Evolutionary conservation across 768 basidiomycete genomes (phyloP).

Genomic region (Pisolithus albus): DNA sequence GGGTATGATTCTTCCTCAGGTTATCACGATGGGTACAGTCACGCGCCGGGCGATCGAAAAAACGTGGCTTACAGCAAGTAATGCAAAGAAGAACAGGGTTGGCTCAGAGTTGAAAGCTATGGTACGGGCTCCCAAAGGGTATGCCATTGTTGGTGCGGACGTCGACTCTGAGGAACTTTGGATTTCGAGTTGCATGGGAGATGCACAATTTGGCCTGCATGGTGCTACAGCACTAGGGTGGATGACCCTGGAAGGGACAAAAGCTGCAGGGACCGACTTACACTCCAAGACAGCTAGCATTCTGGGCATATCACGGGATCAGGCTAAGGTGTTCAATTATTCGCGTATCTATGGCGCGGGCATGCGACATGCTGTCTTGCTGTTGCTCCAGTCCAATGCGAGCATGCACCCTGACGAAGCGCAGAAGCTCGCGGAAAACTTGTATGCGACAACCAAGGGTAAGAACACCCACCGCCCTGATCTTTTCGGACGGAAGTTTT

Average conservation of each 20-base stretch:
- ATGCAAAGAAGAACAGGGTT: conserved; percentile 96
- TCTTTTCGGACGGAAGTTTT: conserved; percentile 78
- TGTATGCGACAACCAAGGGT: conserved; percentile 93
- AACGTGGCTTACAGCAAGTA: conserved; percentile 97
- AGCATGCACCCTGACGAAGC: conserved; percentile 74
- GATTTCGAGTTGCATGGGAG: conserved; percentile 99
- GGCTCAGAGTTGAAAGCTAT: conserved; percentile 98
- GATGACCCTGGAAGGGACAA: conserved; percentile 99
- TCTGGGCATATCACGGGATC: conserved; percentile 86
- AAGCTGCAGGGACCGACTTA: conserved; percentile 88
- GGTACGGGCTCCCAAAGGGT: conserved; percentile 90
- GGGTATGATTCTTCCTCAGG: conserved; percentile 93
- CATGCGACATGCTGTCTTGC: conserved; percentile 84
- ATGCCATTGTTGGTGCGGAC: conserved; percentile 94
- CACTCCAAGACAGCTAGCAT: conserved; percentile 96
- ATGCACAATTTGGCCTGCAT: conserved; percentile 94
- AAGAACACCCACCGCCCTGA: conserved; percentile 72
- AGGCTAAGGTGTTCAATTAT: conserved; percentile 98
- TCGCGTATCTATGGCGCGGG: conserved; percentile 99
- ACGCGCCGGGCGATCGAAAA: conserved; percentile 96
- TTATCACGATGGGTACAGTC: conserved; percentile 98
- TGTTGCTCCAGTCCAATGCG: conserved; percentile 80
- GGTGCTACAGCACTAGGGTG: conserved; percentile 96
- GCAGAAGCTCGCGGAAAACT: conserved; percentile 68
- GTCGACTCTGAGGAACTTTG: conserved; percentile 98